Percentiles rank a stretch among this genome's conserved stretches.
phyloP scores from a whole-genome alignment of 352 stramenopile species.

The Globisporangium irregulare region DNA sequence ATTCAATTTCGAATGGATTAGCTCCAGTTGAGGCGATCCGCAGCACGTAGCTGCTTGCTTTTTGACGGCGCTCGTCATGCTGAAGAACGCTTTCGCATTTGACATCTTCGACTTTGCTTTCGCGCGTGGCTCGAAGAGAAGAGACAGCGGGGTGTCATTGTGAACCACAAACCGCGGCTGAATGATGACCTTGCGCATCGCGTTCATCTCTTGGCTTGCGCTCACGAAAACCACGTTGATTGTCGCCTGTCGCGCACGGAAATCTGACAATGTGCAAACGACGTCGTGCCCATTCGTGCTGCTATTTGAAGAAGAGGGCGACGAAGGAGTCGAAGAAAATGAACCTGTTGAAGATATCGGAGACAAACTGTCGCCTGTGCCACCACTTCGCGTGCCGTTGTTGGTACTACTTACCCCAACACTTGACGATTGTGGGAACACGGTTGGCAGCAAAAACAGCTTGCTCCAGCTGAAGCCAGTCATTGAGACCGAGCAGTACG shows the following conservation, averaged over 20 bases:
- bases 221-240: constrained; percentile 64
- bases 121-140: constrained; percentile 51
- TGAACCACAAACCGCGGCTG: constrained; percentile 62
- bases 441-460: constrained; percentile 52
- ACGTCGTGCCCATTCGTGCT: constrained; percentile 22
- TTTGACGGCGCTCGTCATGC: constrained; percentile 35
- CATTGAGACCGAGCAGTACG: constrained; percentile 75
- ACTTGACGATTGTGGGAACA: constrained; percentile 19
- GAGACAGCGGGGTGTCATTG: constrained; percentile 50
- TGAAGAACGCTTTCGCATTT: constrained; percentile 66
- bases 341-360: constrained; percentile 9
- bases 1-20: constrained; percentile 75
- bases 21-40: constrained; percentile 56
- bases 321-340: constrained; percentile 12
- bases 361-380: background rate
- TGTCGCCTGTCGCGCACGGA: constrained; percentile 51
- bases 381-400: constrained; percentile 2
- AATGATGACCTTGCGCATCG: constrained; percentile 55
- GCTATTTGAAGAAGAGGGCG: constrained; percentile 18
- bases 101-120: constrained; percentile 53
- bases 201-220: constrained; percentile 37
- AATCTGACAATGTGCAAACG: constrained; percentile 55
- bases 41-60: constrained; percentile 51
- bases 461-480: constrained; percentile 80
- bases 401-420: constrained; percentile 11